Evolutionary conservation across 331 rosid species (phyloP), one percentile per base, ranked within the genome.

Genomic region (Stylosanthes scabra): DNA sequence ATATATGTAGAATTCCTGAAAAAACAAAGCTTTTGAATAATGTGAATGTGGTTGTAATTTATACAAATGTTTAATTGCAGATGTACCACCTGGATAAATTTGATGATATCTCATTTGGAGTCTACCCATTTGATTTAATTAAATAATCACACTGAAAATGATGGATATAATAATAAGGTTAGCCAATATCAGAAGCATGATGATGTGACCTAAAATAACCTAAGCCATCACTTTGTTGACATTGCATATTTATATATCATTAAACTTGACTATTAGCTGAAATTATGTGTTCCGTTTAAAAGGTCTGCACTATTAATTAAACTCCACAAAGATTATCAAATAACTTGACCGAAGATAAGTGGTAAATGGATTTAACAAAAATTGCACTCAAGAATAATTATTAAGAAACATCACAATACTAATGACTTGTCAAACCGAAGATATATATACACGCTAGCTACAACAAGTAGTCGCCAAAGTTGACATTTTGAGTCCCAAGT

Each of bases 151-250:
- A 34, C 15, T 16, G 71, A 80, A 54, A 75, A 40, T 42, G 73
- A 64, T 64, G 51, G 58, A 37, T 28, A 34, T 34, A 34, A 34
- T 34, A 34, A 34, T 34, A 34, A 57, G 10, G 34, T 70, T 63
- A 64, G 41, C 66, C 54, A 75, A 60, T 49, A 64, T 65, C 66
- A 41, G 54, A 75, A 42, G 74, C 75, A 62, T 74, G 72, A 62
- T 74, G 72, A 69, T 27, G 27, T 62, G 70, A 37, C 67, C 20
- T 47, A 20, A 12, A 57, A 29, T 50, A 57, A 59, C 59, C 16
- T 66, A 16, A 45, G 54, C 63, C 59, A 57, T 55, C 59, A 57
- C 59, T 77, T 68, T 59, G 57, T 13, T 27, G 57, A 59, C 70
- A 59, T 58, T 54, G 27, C 47, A 11, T 41, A 42, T 57, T n/a